Evolutionary conservation across 2,329 filamentous ascomycete species (phyloP).

Genomic region (Aspergillus texensis): DNA sequence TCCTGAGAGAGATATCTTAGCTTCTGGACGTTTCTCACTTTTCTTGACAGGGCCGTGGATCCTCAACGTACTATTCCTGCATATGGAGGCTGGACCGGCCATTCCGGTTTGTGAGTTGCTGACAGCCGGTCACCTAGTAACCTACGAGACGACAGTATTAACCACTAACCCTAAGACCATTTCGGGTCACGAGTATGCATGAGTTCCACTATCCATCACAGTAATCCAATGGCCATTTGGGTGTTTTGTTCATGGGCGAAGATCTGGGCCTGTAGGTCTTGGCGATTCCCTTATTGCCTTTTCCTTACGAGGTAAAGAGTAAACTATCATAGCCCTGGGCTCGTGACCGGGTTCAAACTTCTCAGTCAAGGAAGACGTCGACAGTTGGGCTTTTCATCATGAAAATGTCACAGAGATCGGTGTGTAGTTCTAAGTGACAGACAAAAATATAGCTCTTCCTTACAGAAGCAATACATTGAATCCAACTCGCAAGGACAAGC

Average conservation of each 20-base stretch:
- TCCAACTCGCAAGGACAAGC: not conserved
- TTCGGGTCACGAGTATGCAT: not conserved
- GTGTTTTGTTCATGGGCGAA: not conserved
- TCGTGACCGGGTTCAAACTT: not conserved
- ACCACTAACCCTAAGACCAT: not conserved
- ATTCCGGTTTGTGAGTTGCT: not conserved
- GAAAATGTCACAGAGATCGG: not conserved
- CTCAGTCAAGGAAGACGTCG: not conserved
- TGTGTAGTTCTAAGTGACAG: not conserved
- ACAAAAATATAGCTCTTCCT: not conserved
- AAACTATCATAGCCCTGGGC: not conserved
- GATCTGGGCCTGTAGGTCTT: conserved; percentile 3
- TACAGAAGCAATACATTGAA: not conserved
- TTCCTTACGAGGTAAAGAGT: not conserved
- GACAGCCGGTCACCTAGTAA: not conserved
- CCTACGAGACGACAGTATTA: not conserved
- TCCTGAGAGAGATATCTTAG: not conserved
- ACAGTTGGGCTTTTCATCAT: not conserved
- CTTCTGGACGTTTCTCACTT: not conserved
- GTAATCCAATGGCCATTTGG: not conserved
- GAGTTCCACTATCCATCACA: not conserved
- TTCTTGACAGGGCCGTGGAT: not conserved
- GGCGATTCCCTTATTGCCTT: not conserved
- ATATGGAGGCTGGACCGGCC: not conserved
- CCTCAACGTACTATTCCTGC: not conserved